Evolutionary conservation across 805 yeast species (phyloP).

Genomic region (Priceomyces carsonii): DNA sequence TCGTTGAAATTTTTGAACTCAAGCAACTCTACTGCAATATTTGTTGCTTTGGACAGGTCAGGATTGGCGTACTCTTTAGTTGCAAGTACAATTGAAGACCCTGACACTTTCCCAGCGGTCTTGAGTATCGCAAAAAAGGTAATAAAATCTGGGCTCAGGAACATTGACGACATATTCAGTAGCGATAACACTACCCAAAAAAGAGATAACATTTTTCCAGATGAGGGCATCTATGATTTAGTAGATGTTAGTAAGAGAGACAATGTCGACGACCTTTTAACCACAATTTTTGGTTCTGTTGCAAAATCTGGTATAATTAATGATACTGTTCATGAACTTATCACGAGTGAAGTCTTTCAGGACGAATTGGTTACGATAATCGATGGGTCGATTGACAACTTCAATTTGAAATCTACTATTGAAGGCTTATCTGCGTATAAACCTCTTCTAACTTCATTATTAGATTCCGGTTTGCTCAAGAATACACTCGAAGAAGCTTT

Average conservation of each 20-base stretch:
- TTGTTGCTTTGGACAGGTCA: conserved; percentile 29
- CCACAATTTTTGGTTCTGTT: conserved; percentile 27
- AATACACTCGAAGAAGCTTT: conserved; percentile 23
- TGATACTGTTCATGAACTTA: conserved; percentile 22
- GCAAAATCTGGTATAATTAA: conserved; percentile 27
- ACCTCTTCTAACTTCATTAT: conserved; percentile 20
- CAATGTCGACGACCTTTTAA: conserved; percentile 29
- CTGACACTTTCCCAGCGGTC: conserved; percentile 24
- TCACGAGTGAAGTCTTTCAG: conserved; percentile 25
- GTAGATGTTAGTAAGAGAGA: conserved; percentile 20
- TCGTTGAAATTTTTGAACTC: conserved; percentile 14
- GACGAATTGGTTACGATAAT: conserved; percentile 21
- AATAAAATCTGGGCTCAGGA: conserved; percentile 17
- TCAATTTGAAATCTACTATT: conserved; percentile 16
- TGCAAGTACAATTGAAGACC: conserved; percentile 22
- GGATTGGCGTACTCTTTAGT: conserved; percentile 28
- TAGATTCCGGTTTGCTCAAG: conserved; percentile 24
- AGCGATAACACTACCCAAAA: neutral
- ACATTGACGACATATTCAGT: conserved; percentile 8
- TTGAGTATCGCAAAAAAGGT: conserved; percentile 19
- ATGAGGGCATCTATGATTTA: neutral
- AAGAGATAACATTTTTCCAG: no score
- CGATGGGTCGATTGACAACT: conserved; percentile 21
- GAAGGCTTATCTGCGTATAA: conserved; percentile 17
- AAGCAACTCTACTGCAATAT: conserved; percentile 25